A percentile compares a stretch with the other conserved stretches of the same genome.
Conservation (phyloP, 192 early-diverging fungal species). For the Paraglomus occultum region DNA sequence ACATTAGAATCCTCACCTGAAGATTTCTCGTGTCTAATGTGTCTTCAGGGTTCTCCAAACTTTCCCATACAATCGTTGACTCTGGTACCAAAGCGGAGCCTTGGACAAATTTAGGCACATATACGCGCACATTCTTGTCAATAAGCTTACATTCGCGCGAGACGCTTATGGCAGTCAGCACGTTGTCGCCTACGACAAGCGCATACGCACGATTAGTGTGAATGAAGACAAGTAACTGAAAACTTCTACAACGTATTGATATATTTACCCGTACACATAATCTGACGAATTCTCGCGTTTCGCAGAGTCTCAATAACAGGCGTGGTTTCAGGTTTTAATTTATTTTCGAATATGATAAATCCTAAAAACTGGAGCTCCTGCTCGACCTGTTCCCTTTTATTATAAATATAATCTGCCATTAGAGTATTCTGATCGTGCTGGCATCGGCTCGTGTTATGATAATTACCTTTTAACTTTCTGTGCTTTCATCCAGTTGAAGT, state of each 20-base stretch:
- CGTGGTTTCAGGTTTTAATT: conserved; percentile 85
- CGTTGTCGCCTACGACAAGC: conserved; percentile 74
- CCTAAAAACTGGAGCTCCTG: conserved; percentile 84
- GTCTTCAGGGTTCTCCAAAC: conserved; percentile 45
- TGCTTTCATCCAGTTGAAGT: conserved; percentile 69
- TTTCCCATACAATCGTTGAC: conserved; percentile 73
- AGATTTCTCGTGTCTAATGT: conserved; percentile 44
- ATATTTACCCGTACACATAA: conserved; percentile 90
- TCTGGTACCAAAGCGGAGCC: conserved; percentile 48
- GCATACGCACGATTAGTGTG: not conserved
- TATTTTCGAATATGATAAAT: conserved; percentile 99
- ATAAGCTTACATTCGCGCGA: conserved; percentile 91
- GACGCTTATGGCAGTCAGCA: conserved; percentile 93
- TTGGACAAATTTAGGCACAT: conserved; percentile 70
- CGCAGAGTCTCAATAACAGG: conserved; percentile 74
- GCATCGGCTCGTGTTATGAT: not conserved
- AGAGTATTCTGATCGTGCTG: not conserved
- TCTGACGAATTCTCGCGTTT: conserved; percentile 83
- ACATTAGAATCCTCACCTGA: conserved; percentile 32
- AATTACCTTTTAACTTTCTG: conserved; percentile 64
- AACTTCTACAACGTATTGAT: not conserved
- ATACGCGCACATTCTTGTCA: conserved; percentile 68
- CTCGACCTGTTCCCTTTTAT: conserved; percentile 82
- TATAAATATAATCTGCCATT: not conserved
- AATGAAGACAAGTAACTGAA: not conserved